Percentiles rank a stretch among this genome's conserved stretches.
Evolutionary conservation across 768 basidiomycete genomes (phyloP).

Genomic region (Podaxis pistillaris): DNA sequence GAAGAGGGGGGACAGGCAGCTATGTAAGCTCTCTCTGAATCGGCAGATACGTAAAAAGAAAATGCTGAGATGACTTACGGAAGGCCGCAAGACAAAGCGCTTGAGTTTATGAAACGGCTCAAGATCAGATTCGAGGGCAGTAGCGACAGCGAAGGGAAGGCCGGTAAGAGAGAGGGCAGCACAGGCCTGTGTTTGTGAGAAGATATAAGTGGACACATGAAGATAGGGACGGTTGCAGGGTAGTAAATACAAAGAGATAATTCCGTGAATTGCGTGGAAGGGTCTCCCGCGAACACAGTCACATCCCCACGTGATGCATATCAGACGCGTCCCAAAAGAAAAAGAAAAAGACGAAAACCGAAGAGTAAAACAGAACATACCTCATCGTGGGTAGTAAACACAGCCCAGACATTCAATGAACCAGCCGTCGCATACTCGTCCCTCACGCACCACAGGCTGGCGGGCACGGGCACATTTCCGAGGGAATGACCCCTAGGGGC

Average conservation of each 20-base stretch:
- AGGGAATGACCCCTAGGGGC: slow-evolving; percentile 17
- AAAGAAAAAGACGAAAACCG: slow-evolving; percentile 9
- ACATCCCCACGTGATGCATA: slow-evolving; percentile 25
- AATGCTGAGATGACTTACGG: slow-evolving; percentile 17
- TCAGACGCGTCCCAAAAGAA: slow-evolving; percentile 9
- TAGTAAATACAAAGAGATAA: slow-evolving; percentile 9
- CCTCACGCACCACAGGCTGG: slow-evolving; percentile 48
- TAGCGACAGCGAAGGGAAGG: slow-evolving; percentile 44
- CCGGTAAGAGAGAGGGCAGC: slow-evolving; percentile 51
- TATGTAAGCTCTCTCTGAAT: slow-evolving; percentile 13
- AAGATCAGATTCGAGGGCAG: slow-evolving; percentile 63
- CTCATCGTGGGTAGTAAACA: slow-evolving; percentile 61
- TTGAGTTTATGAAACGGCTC: slow-evolving; percentile 58
- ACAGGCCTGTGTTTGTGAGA: slow-evolving; percentile 42
- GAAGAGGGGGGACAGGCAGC: slow-evolving; percentile 17
- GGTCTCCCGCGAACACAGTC: slow-evolving; percentile 18
- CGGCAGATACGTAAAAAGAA: slow-evolving; percentile 19
- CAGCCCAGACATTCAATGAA: slow-evolving; percentile 47
- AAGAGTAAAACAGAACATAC: slow-evolving; percentile 35
- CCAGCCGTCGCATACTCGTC: slow-evolving; percentile 27
- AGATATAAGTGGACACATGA: slow-evolving; percentile 12
- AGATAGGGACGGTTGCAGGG: slow-evolving; percentile 11
- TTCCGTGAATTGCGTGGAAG: slow-evolving; percentile 32
- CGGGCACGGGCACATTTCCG: slow-evolving; percentile 31
- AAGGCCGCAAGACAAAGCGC: slow-evolving; percentile 32